Evolutionary conservation across 2,329 filamentous ascomycete species (phyloP), one percentile per base, ranked within the genome.

Genomic region (Trichoderma lentiforme): DNA sequence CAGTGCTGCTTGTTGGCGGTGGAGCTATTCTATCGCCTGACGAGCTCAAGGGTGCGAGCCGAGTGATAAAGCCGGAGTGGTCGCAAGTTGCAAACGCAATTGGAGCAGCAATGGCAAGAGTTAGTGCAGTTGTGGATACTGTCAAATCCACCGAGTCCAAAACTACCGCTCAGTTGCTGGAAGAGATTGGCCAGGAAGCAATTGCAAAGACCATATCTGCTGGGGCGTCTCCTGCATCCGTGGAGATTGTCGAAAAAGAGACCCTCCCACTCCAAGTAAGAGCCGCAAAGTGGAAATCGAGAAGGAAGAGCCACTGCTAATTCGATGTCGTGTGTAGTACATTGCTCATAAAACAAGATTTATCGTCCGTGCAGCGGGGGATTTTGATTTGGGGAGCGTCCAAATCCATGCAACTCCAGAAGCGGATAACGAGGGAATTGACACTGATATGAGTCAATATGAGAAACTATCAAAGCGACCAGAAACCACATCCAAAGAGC

Each of bases 31-130:
- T 91, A 57, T 86, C 87, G 0, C 88, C 88, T 0, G 82, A 87
- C 43, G 78, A 83, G n/a, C 80, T 91, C 0, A 80, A 81, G 36
- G 89, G 89, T 1, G 88, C 88, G 9, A 88, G 86, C 72, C 82
- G 80, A 36, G 86, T 91, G 1, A 78, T 89, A 58, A 88, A 86
- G 73, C 88, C 88, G 0, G 80, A 84, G 53, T 89, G 84, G 81
- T 86, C 87, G 2, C 85, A 84, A 3, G 87, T 91, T 2, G 89
- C 90, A 9, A 91, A 91, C 75, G 89, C 89, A 0, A 89, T 91
- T 11, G 89, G 89, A 2, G 89, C 89, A 9, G 89, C 89, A 1
- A 89, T 88, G 71, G 88, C 89, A 1, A 82, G 87, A 51, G 88
- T 91, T 2, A 89, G 86, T 72, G 85, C 86, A 1, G 84, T 86